Conservation (phyloP, 2,329 filamentous ascomycete species). For the Plenodomus tracheiphilus region DNA sequence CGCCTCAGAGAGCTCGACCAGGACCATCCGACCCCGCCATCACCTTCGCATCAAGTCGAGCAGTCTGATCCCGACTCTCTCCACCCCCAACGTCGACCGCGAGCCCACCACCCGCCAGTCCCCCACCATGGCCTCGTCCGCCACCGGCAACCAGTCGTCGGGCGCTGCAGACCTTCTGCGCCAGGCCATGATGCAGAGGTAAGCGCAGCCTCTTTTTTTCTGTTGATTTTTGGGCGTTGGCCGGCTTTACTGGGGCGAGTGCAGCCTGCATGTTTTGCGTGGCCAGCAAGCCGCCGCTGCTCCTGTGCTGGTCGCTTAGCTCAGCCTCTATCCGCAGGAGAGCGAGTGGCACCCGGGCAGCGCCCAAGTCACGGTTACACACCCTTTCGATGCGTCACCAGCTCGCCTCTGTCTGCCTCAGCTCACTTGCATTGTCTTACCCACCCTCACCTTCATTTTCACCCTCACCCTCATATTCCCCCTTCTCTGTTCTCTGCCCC, state of each 20-base stretch:
- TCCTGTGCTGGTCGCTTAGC: conserved; percentile 19
- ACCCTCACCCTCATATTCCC: conserved; percentile 3
- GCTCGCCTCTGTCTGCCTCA: conserved; percentile 13
- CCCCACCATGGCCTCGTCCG: conserved; percentile 38
- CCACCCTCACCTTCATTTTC: conserved; percentile 1
- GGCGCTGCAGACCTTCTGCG: conserved; percentile 61
- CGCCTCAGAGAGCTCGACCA: conserved; percentile 32
- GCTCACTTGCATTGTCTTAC: conserved; percentile 2
- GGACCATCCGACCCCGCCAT: conserved; percentile 35
- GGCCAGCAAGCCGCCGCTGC: background rate
- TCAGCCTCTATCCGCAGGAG: conserved; percentile 8
- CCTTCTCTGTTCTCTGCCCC: conserved; percentile 11
- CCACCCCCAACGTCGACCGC: conserved; percentile 36
- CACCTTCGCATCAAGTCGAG: conserved; percentile 44
- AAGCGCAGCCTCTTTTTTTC: conserved; percentile 37
- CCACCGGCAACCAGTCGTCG: conserved; percentile 51
- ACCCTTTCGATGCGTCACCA: conserved; percentile 30
- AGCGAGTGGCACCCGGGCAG: conserved; percentile 14
- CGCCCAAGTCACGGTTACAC: conserved; percentile 33
- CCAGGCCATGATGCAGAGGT: conserved; percentile 63
- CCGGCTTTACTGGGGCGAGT: conserved; percentile 6
- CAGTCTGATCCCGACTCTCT: conserved; percentile 52
- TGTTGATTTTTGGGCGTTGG: background rate
- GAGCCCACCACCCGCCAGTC: conserved; percentile 33
- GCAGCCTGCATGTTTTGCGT: background rate